Percentiles rank a stretch among this genome's conserved stretches.
Evolutionary conservation across 2,329 filamentous ascomycete genomes (phyloP).

Genomic region (Cladosporium sp.): DNA sequence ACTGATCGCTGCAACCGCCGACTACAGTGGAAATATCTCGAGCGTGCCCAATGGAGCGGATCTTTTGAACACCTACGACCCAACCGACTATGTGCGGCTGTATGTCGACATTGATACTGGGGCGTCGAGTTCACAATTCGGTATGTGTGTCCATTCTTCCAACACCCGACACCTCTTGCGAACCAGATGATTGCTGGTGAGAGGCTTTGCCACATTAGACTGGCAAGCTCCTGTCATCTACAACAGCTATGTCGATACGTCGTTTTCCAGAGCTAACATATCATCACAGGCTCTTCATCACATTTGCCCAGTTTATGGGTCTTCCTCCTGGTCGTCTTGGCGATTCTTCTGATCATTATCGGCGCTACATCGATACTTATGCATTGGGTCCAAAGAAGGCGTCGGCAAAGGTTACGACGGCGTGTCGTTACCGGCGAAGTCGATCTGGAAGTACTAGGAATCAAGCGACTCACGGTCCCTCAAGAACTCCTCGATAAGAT

Average conservation of each 20-base stretch:
- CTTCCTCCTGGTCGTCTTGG: constrained; percentile 67
- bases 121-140: constrained; percentile 20
- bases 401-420: constrained; percentile 63
- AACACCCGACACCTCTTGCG: not conserved
- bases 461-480: constrained; percentile 77
- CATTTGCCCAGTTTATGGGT: constrained; percentile 73
- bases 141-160: not conserved
- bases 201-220: not conserved
- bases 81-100: constrained; percentile 47
- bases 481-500: constrained; percentile 66
- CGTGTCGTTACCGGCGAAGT: constrained; percentile 75
- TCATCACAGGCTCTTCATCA: constrained; percentile 18
- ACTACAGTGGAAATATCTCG: constrained; percentile 73
- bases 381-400: constrained; percentile 71
- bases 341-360: constrained; percentile 65
- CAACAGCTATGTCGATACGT: too few species aligned
- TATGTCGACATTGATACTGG: constrained; percentile 47
- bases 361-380: constrained; percentile 64
- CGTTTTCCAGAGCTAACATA: not conserved
- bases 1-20: constrained; percentile 67
- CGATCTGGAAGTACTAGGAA: constrained; percentile 79
- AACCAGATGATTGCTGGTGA: not conserved
- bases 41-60: constrained; percentile 37
- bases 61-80: constrained; percentile 36
- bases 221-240: too few species aligned